Percentiles rank a stretch among this genome's conserved stretches.
Evolutionary conservation across 2,329 filamentous ascomycete genomes (phyloP).

Genomic region (Fusarium robinianum): DNA sequence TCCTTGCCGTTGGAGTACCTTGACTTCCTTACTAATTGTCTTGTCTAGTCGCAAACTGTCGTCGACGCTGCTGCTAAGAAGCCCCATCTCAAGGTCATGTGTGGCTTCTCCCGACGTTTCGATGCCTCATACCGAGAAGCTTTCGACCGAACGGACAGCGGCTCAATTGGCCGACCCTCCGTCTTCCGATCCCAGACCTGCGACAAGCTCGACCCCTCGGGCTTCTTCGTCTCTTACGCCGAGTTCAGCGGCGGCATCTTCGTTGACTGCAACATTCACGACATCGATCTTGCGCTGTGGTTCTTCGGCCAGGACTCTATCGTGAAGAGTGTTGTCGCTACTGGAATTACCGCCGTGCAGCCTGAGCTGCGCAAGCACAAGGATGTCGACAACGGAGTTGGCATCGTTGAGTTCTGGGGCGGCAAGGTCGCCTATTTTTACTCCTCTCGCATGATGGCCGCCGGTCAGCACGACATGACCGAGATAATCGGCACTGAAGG

Average conservation of each 20-base stretch:
- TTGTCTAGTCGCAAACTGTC: slow-evolving; percentile 66
- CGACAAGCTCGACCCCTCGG: slow-evolving; percentile 67
- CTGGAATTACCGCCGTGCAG: slow-evolving; percentile 41
- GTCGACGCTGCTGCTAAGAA: slow-evolving; percentile 59
- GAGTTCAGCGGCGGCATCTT: slow-evolving; percentile 70
- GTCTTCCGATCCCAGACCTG: slow-evolving; percentile 70
- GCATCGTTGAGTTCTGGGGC: slow-evolving; percentile 68
- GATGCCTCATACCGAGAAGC: slow-evolving; percentile 69
- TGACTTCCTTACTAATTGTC: too few relatives aligned
- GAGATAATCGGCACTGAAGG: slow-evolving; percentile 70
- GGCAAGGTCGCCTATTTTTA: slow-evolving; percentile 70
- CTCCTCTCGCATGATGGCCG: slow-evolving; percentile 69
- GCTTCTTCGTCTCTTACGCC: slow-evolving; percentile 72
- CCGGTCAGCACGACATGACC: slow-evolving; percentile 69
- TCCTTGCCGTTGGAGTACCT: too few relatives aligned
- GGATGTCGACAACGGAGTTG: slow-evolving; percentile 45
- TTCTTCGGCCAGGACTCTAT: slow-evolving; percentile 41
- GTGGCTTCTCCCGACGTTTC: slow-evolving; percentile 52
- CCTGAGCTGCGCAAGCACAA: slow-evolving; percentile 41
- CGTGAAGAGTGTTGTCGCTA: slow-evolving; percentile 39
- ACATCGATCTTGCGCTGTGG: slow-evolving; percentile 54
- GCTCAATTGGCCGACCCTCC: slow-evolving; percentile 62
- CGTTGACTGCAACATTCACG: slow-evolving; percentile 72
- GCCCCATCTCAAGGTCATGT: slow-evolving; percentile 67
- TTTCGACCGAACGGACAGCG: slow-evolving; percentile 53